Evolutionary conservation across 2,329 filamentous ascomycete species (phyloP).

Genomic region (Curvularia hawaiiensis): DNA sequence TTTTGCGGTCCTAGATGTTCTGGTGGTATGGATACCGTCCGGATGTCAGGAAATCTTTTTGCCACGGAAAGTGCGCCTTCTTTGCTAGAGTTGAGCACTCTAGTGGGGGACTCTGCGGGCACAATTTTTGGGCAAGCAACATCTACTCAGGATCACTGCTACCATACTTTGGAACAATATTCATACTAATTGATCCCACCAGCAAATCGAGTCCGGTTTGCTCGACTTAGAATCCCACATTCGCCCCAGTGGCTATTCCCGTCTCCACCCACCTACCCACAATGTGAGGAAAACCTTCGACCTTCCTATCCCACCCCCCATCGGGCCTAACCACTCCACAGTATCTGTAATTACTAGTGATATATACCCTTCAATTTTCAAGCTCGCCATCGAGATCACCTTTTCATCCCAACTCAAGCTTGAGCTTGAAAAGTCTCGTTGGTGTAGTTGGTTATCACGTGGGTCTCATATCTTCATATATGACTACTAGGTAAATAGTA

Average conservation of each 20-base stretch:
- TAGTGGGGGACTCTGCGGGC: not conserved
- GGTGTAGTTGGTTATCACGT: slow-evolving; percentile 20
- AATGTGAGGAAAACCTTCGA: not conserved
- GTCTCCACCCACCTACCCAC: not conserved
- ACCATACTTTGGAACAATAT: not conserved
- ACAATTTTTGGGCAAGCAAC: not conserved
- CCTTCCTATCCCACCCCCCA: not conserved
- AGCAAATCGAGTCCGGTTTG: not conserved
- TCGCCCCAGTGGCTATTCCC: not conserved
- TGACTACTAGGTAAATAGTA: slow-evolving; percentile 4
- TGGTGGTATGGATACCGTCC: not conserved
- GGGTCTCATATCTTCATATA: slow-evolving; percentile 14
- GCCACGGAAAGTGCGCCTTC: not conserved
- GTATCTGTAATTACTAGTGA: no score
- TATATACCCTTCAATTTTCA: rapidly evolving
- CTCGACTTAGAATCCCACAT: not conserved
- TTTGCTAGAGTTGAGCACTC: not conserved
- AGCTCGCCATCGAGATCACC: slow-evolving; percentile 5
- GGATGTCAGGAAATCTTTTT: not conserved
- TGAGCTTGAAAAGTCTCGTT: slow-evolving; percentile 10
- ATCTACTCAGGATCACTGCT: not conserved
- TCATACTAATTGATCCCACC: not conserved
- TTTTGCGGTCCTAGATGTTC: slow-evolving; percentile 4
- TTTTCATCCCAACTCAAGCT: slow-evolving; percentile 2
- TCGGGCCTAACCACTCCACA: not conserved